phyloP scores from a whole-genome alignment of 2,329 filamentous ascomycete species.

The Exophiala bonariae region DNA sequence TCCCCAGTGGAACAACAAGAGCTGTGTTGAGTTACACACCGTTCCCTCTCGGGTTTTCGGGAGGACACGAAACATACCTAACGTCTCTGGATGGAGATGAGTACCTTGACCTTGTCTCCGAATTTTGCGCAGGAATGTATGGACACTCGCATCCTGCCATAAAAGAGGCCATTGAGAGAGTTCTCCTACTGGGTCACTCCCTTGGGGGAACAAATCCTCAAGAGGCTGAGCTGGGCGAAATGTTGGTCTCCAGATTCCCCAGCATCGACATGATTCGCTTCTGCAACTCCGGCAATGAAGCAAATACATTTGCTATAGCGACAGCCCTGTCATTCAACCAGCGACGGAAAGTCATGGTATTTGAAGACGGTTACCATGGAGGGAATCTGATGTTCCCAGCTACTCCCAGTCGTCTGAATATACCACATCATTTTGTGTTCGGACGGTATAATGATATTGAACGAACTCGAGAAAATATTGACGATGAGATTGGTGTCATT shows the following conservation, averaged over 20 bases:
- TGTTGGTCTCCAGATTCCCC: slow-evolving; percentile 53
- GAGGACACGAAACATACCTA: slow-evolving; percentile 29
- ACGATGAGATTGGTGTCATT: slow-evolving; percentile 56
- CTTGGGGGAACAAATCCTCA: slow-evolving; percentile 53
- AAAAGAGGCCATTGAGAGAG: slow-evolving; percentile 45
- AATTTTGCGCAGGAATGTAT: slow-evolving; percentile 65
- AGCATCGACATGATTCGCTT: slow-evolving; percentile 56
- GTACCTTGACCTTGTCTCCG: slow-evolving; percentile 62
- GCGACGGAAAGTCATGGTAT: slow-evolving; percentile 34
- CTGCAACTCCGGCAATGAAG: slow-evolving; percentile 66
- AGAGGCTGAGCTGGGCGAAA: slow-evolving; percentile 52
- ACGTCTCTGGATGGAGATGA: slow-evolving; percentile 31
- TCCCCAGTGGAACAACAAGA: slow-evolving; percentile 35
- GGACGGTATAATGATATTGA: slow-evolving; percentile 62
- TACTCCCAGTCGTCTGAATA: too few species aligned
- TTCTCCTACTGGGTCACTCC: slow-evolving; percentile 52
- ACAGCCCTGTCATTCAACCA: slow-evolving; percentile 50
- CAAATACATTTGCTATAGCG: slow-evolving; percentile 60
- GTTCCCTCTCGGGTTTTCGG: slow-evolving; percentile 33
- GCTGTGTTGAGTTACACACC: slow-evolving; percentile 31
- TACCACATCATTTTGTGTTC: slow-evolving; percentile 53
- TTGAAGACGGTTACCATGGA: slow-evolving; percentile 80
- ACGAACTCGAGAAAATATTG: slow-evolving; percentile 46
- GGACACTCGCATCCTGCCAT: slow-evolving; percentile 64
- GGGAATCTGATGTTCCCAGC: slow-evolving; percentile 41